phyloP scores from a whole-genome alignment of 1,284 basidiomycete genomes.

The Trametes pubescens region DNA sequence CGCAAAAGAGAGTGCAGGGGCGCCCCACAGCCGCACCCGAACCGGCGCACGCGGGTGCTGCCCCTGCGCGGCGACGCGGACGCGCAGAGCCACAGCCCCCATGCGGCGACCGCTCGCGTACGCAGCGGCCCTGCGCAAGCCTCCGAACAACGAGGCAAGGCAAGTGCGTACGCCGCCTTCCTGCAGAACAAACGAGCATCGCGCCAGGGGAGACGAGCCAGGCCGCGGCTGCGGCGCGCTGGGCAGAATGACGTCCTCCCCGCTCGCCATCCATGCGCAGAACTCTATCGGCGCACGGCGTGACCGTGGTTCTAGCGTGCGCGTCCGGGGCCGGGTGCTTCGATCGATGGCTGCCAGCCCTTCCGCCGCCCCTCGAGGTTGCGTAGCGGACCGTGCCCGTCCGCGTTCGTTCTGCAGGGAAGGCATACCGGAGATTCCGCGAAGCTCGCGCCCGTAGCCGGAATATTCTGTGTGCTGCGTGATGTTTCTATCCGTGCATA shows the following conservation, averaged over 20 bases:
- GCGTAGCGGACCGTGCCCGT: conserved; percentile 10
- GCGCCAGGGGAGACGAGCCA: conserved; percentile 1
- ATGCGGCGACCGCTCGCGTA: conserved; percentile 20
- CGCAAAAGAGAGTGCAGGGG: background rate
- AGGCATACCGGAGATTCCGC: conserved; percentile 11
- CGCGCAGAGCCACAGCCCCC: background rate
- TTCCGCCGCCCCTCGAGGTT: conserved; percentile 29
- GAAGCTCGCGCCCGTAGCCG: conserved; percentile 13
- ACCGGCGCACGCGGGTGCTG: too few relatives aligned
- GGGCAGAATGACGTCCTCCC: conserved; percentile 8
- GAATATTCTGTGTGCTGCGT: conserved; percentile 8
- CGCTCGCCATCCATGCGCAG: conserved; percentile 14
- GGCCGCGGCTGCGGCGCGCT: conserved; percentile 4
- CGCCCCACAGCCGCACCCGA: conserved; percentile 7
- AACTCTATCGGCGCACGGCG: conserved; percentile 17
- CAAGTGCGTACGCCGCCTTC: background rate
- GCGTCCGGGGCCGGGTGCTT: conserved; percentile 26
- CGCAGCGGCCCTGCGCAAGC: conserved; percentile 8
- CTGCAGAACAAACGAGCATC: conserved; percentile 4
- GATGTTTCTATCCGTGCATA: background rate
- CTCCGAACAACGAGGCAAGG: conserved; percentile 7
- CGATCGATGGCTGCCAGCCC: conserved; percentile 27
- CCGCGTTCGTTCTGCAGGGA: background rate
- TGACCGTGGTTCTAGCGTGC: conserved; percentile 30
- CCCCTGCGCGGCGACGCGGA: too few relatives aligned